Conservation (phyloP, 2,329 filamentous ascomycete species). For the Diplodia intermedia region DNA sequence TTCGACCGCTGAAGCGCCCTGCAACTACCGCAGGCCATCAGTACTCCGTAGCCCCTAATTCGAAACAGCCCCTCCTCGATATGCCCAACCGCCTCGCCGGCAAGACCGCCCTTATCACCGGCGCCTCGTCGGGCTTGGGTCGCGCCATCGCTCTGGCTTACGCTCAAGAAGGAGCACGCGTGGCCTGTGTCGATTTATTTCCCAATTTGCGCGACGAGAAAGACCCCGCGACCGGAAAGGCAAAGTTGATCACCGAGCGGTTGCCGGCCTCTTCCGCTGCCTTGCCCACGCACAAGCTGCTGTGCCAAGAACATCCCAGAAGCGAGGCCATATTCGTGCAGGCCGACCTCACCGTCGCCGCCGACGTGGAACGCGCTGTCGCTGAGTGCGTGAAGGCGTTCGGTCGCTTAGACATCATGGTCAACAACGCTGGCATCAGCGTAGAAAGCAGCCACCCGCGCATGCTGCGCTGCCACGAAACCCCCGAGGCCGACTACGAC, state of each 20-base stretch:
- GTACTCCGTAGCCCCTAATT: not conserved
- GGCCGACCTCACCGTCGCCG: slow-evolving; percentile 43
- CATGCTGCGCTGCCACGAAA: slow-evolving; percentile 41
- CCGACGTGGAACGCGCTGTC: slow-evolving; percentile 40
- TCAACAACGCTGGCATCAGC: slow-evolving; percentile 49
- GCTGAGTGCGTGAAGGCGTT: slow-evolving; percentile 40
- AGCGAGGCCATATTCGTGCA: slow-evolving; percentile 40
- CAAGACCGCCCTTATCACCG: slow-evolving; percentile 42
- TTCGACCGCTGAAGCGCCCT: not conserved
- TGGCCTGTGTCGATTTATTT: slow-evolving; percentile 44
- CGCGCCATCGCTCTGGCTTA: slow-evolving; percentile 38
- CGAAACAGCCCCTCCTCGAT: not conserved
- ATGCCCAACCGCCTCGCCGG: slow-evolving; percentile 31
- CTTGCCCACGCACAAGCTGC: slow-evolving; percentile 38
- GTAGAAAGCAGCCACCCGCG: slow-evolving; percentile 40
- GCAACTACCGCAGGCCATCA: not conserved
- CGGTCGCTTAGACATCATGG: slow-evolving; percentile 46
- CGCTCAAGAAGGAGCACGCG: slow-evolving; percentile 36
- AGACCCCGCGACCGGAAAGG: slow-evolving; percentile 42
- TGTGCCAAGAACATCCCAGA: slow-evolving; percentile 34
- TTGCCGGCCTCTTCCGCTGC: slow-evolving; percentile 28
- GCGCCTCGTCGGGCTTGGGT: slow-evolving; percentile 41
- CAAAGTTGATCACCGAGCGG: slow-evolving; percentile 42
- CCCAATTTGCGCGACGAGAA: slow-evolving; percentile 40
- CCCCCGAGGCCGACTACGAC: slow-evolving; percentile 46